Conservation (phyloP, 2,329 filamentous ascomycete species). For the Chaetomiaceae sp. region DNA sequence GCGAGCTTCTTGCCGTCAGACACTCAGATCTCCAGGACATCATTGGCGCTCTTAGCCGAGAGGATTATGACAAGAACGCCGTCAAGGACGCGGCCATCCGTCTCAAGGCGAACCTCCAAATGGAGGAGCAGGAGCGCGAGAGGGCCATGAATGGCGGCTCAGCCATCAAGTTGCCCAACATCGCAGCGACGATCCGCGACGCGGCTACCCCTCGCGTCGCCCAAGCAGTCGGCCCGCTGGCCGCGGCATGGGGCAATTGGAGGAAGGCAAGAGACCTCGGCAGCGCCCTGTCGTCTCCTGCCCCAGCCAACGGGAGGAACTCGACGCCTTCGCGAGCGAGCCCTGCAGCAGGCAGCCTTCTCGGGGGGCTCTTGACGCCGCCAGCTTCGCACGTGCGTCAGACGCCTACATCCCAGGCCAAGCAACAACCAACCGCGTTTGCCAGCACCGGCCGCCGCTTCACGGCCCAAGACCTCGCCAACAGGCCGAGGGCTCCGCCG, state of each 20-base stretch:
- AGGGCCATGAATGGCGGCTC: constrained; percentile 70
- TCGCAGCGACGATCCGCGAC: constrained; percentile 71
- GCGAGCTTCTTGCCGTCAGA: constrained; percentile 85
- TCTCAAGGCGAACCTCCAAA: constrained; percentile 88
- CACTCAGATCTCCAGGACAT: constrained; percentile 91
- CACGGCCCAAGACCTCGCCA: constrained; percentile 47
- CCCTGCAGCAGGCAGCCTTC: constrained; percentile 52
- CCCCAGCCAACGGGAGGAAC: constrained; percentile 34
- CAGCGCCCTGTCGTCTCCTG: constrained; percentile 43
- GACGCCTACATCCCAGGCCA: constrained; percentile 42
- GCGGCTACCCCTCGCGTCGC: constrained; percentile 78
- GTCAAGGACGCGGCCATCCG: constrained; percentile 90
- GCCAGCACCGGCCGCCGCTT: constrained; percentile 56
- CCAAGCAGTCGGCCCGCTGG: constrained; percentile 68
- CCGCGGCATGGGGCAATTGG: constrained; percentile 98
- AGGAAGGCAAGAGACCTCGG: constrained; percentile 63
- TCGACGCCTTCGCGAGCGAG: constrained; percentile 59
- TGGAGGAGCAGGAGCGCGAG: constrained; percentile 96
- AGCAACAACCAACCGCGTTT: constrained; percentile 56
- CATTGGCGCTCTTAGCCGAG: constrained; percentile 70
- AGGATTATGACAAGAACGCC: constrained; percentile 69
- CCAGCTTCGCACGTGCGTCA: constrained; percentile 70
- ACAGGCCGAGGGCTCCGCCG: constrained; percentile 29
- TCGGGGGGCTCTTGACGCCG: constrained; percentile 84
- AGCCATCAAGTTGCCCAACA: constrained; percentile 64